Evolutionary conservation across 768 basidiomycete genomes (phyloP).

Genomic region (Lactarius akahatsu): DNA sequence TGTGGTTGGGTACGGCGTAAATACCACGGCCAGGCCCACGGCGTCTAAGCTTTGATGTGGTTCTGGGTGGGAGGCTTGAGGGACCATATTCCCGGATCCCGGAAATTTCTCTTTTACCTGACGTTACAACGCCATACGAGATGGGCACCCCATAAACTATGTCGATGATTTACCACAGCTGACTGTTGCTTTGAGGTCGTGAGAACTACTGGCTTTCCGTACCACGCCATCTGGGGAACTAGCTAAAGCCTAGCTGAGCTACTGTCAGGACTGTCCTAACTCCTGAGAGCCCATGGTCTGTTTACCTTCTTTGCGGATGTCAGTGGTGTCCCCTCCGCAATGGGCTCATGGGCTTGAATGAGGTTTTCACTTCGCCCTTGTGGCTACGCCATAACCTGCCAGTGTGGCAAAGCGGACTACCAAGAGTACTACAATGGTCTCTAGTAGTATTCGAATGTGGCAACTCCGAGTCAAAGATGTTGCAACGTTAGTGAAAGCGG

Average conservation of each 20-base stretch:
- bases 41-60: neutral
- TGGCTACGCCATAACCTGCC: neutral
- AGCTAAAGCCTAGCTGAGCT: neutral
- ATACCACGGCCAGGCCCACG: neutral
- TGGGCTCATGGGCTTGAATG: neutral
- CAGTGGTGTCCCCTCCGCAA: neutral
- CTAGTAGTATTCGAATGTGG: neutral
- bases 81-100: neutral
- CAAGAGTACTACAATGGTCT: neutral
- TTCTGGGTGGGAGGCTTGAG: neutral
- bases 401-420: neutral
- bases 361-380: neutral
- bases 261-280: neutral
- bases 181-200: neutral
- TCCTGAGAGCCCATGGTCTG: neutral
- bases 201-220: neutral
- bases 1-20: neutral
- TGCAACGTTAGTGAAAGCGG: neutral
- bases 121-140: neutral
- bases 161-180: neutral
- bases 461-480: neutral
- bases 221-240: neutral
- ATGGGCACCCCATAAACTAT: neutral
- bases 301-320: neutral
- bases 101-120: neutral